Evolutionary conservation across 305 asterid species (phyloP).

Genomic region (Ajuga reptans): DNA sequence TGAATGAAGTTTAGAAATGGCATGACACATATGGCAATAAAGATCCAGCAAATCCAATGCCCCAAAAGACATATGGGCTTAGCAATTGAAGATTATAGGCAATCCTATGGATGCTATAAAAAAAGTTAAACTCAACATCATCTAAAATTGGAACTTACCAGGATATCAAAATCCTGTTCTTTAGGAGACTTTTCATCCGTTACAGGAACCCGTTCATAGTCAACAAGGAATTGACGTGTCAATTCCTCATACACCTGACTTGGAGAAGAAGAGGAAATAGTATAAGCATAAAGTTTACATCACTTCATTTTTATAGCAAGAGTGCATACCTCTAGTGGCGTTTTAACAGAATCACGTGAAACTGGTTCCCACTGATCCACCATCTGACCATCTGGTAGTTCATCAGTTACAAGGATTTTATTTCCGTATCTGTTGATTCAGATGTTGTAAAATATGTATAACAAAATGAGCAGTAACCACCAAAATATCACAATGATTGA

Average conservation of each 20-base stretch:
- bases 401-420: conserved; percentile 98
- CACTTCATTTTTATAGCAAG: conserved; percentile 12
- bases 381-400: conserved; percentile 99
- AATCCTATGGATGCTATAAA: conserved; percentile 9
- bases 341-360: conserved; percentile 68
- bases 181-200: conserved; percentile 97
- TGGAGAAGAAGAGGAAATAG: conserved; percentile 27
- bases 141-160: conserved; percentile 50
- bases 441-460: conserved; percentile 24
- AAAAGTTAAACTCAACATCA: conserved; percentile 8
- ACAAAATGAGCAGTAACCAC: conserved; percentile 19
- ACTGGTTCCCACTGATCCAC: conserved; percentile 99
- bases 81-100: conserved; percentile 13
- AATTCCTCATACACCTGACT: conserved; percentile 83
- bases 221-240: conserved; percentile 71
- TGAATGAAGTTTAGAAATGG: neutral
- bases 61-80: neutral
- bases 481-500: neutral
- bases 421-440: conserved; percentile 77
- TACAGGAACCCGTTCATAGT: conserved; percentile 91
- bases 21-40: conserved; percentile 3
- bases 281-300: conserved; percentile 27
- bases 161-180: conserved; percentile 92
- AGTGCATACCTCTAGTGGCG: conserved; percentile 78
- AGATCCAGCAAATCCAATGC: neutral